A percentile compares a stretch with the other conserved stretches of the same genome.
Evolutionary conservation across 495 filamentous ascomycete genomes (phyloP).

Genomic region (Hypomontagnella submonticulosa): DNA sequence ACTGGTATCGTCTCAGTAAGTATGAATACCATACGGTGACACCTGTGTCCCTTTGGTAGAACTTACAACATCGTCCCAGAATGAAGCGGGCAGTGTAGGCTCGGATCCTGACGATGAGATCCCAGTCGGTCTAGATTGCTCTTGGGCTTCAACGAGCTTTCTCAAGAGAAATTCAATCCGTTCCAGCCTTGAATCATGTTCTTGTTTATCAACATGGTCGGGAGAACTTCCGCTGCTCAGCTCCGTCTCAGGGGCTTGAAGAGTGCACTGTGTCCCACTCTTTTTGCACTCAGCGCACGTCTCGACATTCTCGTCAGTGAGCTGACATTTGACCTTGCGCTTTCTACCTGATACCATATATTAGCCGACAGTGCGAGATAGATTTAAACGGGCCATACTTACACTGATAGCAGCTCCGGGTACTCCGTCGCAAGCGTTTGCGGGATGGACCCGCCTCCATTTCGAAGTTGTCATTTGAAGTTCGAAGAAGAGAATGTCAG

Average conservation of each 20-base stretch:
- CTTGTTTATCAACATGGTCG: not conserved
- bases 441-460: too few relatives aligned
- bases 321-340: conserved; percentile 26
- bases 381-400: too few relatives aligned
- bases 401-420: too few relatives aligned
- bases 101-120: not conserved
- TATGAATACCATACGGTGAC: not conserved
- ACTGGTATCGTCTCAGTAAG: not conserved
- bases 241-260: conserved; percentile 10
- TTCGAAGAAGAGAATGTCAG: too few relatives aligned
- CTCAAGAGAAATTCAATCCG: conserved; percentile 8
- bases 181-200: conserved; percentile 4
- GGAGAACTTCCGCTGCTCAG: conserved; percentile 3
- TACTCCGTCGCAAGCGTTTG: too few relatives aligned
- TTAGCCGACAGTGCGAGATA: not conserved
- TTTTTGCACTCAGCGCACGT: conserved; percentile 20
- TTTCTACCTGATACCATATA: conserved; percentile 10
- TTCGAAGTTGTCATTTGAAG: too few relatives aligned
- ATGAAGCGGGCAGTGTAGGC: not conserved
- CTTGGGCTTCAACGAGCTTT: not conserved
- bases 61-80: conserved; percentile 8
- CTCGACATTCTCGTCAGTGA: conserved; percentile 16
- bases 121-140: not conserved
- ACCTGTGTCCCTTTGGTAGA: not conserved
- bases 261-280: conserved; percentile 9